Base-by-base conservation (phyloP, 1,284 basidiomycete genomes). In the Wallemia hederae region DNA sequence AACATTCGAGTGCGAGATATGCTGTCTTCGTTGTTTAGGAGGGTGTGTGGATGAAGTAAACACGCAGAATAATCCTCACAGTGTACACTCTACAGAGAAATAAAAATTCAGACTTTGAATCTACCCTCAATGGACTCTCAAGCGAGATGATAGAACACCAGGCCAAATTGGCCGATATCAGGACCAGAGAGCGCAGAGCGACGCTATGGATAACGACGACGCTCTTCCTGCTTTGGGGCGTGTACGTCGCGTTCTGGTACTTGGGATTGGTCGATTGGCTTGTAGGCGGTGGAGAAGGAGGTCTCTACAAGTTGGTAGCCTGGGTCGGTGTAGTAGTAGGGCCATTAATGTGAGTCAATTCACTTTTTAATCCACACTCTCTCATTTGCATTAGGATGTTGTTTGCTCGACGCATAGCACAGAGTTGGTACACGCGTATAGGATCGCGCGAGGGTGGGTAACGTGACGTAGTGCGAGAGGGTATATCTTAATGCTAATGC, bases 231-330 rank as follows among this genome's bases (percentile, higher is more conserved):
- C 70, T 77, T 33, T 97, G 90, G 90, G 76, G 79, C 27, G 69
- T 79, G 22, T 96, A 92, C 72, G 76, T 82, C 49, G 79, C 74
- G 25, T 66, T 85, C 60, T 94, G 91, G 87, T 97, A 86, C 72
- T 73, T 80, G 59, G 74, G 78, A 59, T 69, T 76, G 26, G 55
- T 60, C 59, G 56, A 56, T 1, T 55, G 59, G 55, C 24, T 28
- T 68, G 49, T 71, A 70, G 62, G 72, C 70, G 56, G 29, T 78
- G 67, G 78, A n/a, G 61, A 26, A 56, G 58, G 59, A 17, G 39
- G 62, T 31, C 26, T 29, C 27, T 72, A 65, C 71, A 72, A 0
- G 65, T 68, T 72, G 25, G 74, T 75, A 65, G 77, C 73, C 2
- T 62, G 75, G 11, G 80, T 79, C 0, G 63, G 65, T 2, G 80